These are phyloP conservation scores for Hirsutella minnesotensis DNA, from an alignment of 2,329 filamentous ascomycete genomes.

Conservation along the genomic window DNA sequence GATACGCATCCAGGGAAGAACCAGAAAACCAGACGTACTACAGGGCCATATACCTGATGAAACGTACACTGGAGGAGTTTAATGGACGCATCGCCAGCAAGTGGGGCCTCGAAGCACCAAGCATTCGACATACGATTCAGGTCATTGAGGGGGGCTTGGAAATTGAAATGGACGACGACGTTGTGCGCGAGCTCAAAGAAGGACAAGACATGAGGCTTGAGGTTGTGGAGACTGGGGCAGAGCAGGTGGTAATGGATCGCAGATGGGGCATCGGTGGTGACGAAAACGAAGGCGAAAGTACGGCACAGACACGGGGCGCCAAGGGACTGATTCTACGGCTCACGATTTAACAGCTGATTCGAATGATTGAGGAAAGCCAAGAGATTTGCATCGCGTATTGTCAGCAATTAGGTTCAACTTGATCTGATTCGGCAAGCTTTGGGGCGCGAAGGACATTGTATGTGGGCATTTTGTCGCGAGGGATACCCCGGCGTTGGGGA, in stretches of 20 bases:
- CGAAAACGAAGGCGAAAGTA: constrained; percentile 18
- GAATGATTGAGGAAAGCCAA: not conserved
- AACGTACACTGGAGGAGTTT: constrained; percentile 66
- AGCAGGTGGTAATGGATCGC: constrained; percentile 26
- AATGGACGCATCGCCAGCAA: constrained; percentile 63
- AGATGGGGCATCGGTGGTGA: constrained; percentile 55
- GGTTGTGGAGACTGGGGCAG: constrained; percentile 34
- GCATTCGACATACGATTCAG: constrained; percentile 59
- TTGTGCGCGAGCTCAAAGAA: constrained; percentile 71
- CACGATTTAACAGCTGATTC: not conserved
- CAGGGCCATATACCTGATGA: constrained; percentile 73
- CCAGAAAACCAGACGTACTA: constrained; percentile 52
- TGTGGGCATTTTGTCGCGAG: not conserved
- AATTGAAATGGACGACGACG: constrained; percentile 83
- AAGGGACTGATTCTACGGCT: constrained; percentile 2
- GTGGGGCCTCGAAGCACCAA: constrained; percentile 64
- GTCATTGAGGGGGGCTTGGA: constrained; percentile 64
- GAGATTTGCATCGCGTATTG: not conserved
- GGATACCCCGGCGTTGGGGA: constrained; percentile 2
- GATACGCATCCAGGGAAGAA: constrained; percentile 38
- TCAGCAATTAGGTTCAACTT: not conserved
- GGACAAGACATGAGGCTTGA: constrained; percentile 85
- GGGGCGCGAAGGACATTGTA: not conserved
- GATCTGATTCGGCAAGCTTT: not conserved
- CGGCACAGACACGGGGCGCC: not conserved